A percentile compares a stretch with the other conserved stretches of the same genome.
phyloP scores from a whole-genome alignment of 2,329 filamentous ascomycete species.

The Ophiocordyceps camponoti-leonardi region DNA sequence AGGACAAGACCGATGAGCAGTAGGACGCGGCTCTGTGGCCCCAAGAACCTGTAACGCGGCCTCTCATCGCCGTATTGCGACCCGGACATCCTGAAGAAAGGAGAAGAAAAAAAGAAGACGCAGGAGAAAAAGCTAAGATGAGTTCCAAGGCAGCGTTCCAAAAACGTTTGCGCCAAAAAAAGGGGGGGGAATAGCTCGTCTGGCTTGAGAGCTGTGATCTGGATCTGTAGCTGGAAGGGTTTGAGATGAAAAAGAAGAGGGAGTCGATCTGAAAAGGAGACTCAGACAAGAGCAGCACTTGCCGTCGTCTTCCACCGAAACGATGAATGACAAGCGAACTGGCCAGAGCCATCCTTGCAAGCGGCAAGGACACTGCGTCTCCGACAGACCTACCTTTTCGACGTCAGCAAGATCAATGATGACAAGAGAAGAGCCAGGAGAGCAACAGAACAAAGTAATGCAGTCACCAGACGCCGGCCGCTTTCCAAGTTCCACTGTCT shows the following conservation, averaged over 20 bases:
- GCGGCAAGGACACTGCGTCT: not conserved
- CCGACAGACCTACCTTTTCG: not conserved
- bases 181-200: not conserved
- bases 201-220: not conserved
- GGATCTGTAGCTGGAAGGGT: not conserved
- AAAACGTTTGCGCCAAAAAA: conserved; percentile 8
- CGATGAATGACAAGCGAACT: not conserved
- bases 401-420: not conserved
- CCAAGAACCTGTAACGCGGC: not conserved
- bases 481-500: not conserved
- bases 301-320: not conserved
- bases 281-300: not conserved
- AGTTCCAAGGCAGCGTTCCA: conserved; percentile 10
- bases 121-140: conserved; percentile 7
- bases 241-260: not conserved
- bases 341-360: not conserved
- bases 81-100: conserved; percentile 1
- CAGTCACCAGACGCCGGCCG: not conserved
- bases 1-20: conserved; percentile 2
- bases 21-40: not conserved
- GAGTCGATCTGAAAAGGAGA: not conserved
- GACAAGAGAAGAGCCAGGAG: not conserved
- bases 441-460: not conserved
- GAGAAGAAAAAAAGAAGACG: too few relatives aligned
- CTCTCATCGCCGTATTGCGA: not conserved